Evolutionary conservation across 768 basidiomycete species (phyloP), one percentile per base, ranked within the genome.

Genomic region (Cystoderma amianthinum): DNA sequence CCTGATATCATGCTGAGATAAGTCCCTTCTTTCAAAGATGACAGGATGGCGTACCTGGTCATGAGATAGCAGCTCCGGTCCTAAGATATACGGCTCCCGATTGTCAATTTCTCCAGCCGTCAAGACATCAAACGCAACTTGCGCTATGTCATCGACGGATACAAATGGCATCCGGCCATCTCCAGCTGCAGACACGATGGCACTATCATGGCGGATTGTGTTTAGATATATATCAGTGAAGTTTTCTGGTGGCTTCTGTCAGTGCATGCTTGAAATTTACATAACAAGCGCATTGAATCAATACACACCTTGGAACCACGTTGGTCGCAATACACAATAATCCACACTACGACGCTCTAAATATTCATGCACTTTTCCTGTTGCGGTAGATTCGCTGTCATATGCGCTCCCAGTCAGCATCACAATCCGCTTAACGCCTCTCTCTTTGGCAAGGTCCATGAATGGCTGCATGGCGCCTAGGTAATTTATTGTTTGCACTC

Each of bases 251-350:
- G 22, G 40, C 23, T 15, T 32, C 9, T n/a, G n/a, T n/a, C n/a
- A n/a, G n/a, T n/a, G n/a, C n/a, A n/a, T 4, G 5, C 3, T 16
- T 11, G n/a, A 33, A 11, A 16, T 4, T 20, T 19, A 30, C 16
- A 5, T 7, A 15, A 33, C 32, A 10, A 23, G 18, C 20, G 9
- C n/a, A 17, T 10, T 2, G 1, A 18, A 12, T 16, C 40, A 17
- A 7, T 19, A 42, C 55, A 6, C 34, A 65, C 67, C 63, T 18
- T 56, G 57, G 43, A 68, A 68, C 62, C 60, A 64, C 6, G 66
- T 61, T 1, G 67, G 66, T 1, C 65, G 50, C 12, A 70, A 35
- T 13, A 60, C 55, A 15, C 49, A 48, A 43, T 61, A 65, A 22
- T 68, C 62, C 2, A 63, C 54, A 1, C 55, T 58, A 18, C 51